Conservation (phyloP, 345 rosid genomes). For the Pugionium cornutum region DNA sequence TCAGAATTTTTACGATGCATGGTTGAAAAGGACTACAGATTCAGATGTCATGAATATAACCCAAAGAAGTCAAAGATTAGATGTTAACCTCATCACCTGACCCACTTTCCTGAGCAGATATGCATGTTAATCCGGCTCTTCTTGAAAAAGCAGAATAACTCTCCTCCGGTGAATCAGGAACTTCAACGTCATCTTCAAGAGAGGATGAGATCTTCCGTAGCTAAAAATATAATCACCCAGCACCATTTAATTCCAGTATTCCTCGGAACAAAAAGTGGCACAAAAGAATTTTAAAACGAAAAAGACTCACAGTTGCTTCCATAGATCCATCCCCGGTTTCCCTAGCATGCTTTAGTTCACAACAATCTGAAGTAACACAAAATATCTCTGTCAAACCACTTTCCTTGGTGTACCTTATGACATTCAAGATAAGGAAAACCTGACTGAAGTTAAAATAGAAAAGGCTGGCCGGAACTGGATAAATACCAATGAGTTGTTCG, state of each 20-base stretch:
- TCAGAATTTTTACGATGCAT: not conserved
- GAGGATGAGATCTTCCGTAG: slow-evolving; percentile 23
- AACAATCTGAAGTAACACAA: slow-evolving; percentile 39
- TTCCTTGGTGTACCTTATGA: not conserved
- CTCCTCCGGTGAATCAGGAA: slow-evolving; percentile 59
- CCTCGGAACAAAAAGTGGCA: slow-evolving; percentile 14
- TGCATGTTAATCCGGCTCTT: slow-evolving; percentile 31
- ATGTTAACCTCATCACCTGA: slow-evolving; percentile 41
- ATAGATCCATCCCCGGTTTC: slow-evolving; percentile 21
- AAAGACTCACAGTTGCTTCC: slow-evolving; percentile 45
- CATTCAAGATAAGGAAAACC: slow-evolving; percentile 2
- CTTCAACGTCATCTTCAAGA: slow-evolving; percentile 56
- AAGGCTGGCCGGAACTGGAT: slow-evolving; percentile 2
- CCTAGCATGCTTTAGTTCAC: slow-evolving; percentile 31
- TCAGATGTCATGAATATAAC: not conserved
- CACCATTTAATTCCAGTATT: slow-evolving; percentile 8
- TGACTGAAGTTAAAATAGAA: not conserved
- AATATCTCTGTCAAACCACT: slow-evolving; percentile 5
- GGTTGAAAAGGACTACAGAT: not conserved
- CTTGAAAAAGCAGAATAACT: slow-evolving; percentile 30
- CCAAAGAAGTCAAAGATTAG: not conserved
- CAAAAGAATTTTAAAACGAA: not conserved
- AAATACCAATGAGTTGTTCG: slow-evolving; percentile 64
- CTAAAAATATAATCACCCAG: slow-evolving; percentile 38
- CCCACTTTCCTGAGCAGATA: slow-evolving; percentile 40